Evolutionary conservation across 1,284 basidiomycete genomes (phyloP).

Genomic region (Boletellus deceptivus): DNA sequence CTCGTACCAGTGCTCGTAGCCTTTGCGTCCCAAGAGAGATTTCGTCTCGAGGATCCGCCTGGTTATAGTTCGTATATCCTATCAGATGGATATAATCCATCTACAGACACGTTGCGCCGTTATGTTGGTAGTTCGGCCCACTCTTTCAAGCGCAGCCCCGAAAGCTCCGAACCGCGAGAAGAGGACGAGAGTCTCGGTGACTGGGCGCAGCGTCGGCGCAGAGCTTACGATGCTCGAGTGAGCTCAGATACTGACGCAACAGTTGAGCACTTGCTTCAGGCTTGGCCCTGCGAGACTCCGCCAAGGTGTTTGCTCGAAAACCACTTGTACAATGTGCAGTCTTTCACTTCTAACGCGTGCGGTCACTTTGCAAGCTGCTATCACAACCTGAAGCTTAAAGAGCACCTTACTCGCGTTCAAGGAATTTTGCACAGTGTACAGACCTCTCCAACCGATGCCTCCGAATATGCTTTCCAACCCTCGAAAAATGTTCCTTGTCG

Average conservation of each 20-base stretch:
- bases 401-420: neutral
- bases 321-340: neutral
- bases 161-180: neutral
- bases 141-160: neutral
- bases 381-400: neutral
- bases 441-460: neutral
- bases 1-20: conserved; percentile 19
- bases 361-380: neutral
- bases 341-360: neutral
- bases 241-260: neutral
- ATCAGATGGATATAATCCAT: neutral
- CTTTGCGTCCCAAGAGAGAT: neutral
- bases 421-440: neutral
- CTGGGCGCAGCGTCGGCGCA: neutral
- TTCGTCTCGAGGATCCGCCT: neutral
- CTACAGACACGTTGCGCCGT: neutral
- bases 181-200: neutral
- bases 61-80: neutral
- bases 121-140: neutral
- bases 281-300: neutral
- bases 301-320: neutral
- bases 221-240: neutral
- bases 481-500: neutral
- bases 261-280: neutral
- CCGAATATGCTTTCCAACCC: neutral